Evolutionary conservation across 2,329 filamentous ascomycete genomes (phyloP).

Genomic region (Aspergillus sp.): DNA sequence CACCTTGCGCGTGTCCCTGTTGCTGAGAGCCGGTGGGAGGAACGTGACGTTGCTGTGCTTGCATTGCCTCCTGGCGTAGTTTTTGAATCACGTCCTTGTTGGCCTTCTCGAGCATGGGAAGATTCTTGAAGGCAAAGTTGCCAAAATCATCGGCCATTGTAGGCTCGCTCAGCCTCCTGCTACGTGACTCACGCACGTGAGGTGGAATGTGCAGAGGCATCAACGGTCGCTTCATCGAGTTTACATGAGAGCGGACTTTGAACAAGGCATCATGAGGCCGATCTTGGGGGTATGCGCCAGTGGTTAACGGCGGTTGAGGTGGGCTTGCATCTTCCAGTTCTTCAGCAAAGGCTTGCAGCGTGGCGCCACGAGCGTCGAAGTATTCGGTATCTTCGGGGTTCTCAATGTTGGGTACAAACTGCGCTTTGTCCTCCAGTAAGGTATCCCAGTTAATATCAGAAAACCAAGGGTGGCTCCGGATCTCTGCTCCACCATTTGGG

Average conservation of each 20-base stretch:
- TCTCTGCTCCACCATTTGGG: conserved; percentile 82
- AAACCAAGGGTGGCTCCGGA: conserved; percentile 88
- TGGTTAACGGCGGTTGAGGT: conserved; percentile 68
- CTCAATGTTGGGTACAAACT: conserved; percentile 89
- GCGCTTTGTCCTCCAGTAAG: conserved; percentile 89
- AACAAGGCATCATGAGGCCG: conserved; percentile 93
- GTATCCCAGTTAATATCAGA: conserved; percentile 83
- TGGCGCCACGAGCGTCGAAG: conserved; percentile 89
- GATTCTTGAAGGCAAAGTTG: conserved; percentile 93
- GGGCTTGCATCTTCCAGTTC: conserved; percentile 89
- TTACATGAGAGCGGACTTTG: conserved; percentile 82
- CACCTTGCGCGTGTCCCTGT: conserved; percentile 23
- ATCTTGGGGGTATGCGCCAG: conserved; percentile 74
- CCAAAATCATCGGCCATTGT: conserved; percentile 90
- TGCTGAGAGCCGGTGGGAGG: conserved; percentile 30
- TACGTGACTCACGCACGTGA: conserved; percentile 89
- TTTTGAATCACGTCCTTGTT: conserved; percentile 99
- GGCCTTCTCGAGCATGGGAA: conserved; percentile 93
- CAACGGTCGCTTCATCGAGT: conserved; percentile 81
- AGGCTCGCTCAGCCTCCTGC: conserved; percentile 85
- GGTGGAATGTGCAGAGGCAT: conserved; percentile 97
- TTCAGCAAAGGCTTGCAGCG: conserved; percentile 86
- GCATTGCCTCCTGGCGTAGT: conserved; percentile 85
- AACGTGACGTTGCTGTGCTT: conserved; percentile 59
- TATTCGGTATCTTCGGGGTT: conserved; percentile 98